A percentile compares a stretch with the other conserved stretches of the same genome.
These are phyloP conservation scores for Eucalyptus regnans DNA, from an alignment of 345 rosid species.

Conservation along the genomic window DNA sequence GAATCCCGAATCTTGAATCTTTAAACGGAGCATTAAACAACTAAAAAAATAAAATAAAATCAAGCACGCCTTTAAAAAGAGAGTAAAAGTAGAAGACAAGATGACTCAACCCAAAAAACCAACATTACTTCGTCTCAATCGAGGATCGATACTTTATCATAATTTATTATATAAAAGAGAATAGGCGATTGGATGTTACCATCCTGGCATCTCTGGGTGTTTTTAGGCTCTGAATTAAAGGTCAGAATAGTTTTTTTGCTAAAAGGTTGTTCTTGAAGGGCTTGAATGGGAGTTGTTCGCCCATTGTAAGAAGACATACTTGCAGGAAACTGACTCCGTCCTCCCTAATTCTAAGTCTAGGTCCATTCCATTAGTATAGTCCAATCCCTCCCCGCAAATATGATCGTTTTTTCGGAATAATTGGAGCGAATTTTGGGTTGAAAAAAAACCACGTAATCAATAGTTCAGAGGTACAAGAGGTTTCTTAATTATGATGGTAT, in stretches of 20 bases:
- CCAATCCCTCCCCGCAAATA: background rate
- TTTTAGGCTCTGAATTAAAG: too few relatives aligned
- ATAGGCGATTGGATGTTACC: background rate
- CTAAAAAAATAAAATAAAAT: background rate
- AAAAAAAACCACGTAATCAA: background rate
- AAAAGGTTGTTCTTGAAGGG: too few relatives aligned
- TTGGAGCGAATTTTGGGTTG: accelerated
- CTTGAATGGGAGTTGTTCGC: too few relatives aligned
- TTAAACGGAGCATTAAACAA: background rate
- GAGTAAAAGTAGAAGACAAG: background rate
- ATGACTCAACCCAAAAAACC: background rate
- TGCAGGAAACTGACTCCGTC: too few relatives aligned
- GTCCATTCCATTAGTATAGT: too few relatives aligned
- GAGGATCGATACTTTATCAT: background rate
- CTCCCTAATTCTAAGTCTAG: too few relatives aligned
- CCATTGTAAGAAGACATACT: too few relatives aligned
- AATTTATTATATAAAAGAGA: background rate
- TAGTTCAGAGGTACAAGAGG: accelerated
- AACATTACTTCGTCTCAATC: background rate
- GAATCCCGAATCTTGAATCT: background rate
- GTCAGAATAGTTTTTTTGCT: too few relatives aligned
- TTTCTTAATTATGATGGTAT: background rate
- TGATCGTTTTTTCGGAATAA: background rate
- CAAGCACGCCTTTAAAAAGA: background rate
- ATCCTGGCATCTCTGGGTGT: too few relatives aligned